Conservation (phyloP, 805 yeast species). For the Candida maltosa region DNA sequence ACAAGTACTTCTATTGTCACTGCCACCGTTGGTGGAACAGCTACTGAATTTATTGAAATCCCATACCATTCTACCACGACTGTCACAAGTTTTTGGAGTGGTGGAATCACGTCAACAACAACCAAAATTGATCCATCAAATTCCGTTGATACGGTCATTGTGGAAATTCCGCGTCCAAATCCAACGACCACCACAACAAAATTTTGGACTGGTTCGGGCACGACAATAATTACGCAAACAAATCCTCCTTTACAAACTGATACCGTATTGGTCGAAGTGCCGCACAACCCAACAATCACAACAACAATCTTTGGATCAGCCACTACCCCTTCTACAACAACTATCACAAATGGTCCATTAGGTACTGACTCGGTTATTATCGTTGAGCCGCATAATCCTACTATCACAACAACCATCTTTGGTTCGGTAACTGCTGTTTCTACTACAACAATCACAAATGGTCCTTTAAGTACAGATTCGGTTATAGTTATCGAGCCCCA, state of each 20-base stretch:
- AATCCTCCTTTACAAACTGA: constrained; percentile 9
- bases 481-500: constrained; percentile 1
- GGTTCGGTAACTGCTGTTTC: not conserved
- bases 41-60: constrained; percentile 16
- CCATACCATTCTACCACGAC: constrained; percentile 13
- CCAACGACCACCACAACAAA: constrained; percentile 10
- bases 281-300: too few species aligned
- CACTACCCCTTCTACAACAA: too few species aligned
- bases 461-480: not conserved
- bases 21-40: constrained; percentile 14
- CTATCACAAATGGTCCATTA: too few species aligned
- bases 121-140: constrained; percentile 3
- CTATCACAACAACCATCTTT: not conserved
- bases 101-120: constrained; percentile 6
- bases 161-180: constrained; percentile 10
- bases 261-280: too few species aligned
- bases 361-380: constrained; percentile 1
- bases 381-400: constrained; percentile 2
- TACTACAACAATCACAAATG: not conserved
- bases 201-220: constrained; percentile 11
- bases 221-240: constrained; percentile 9
- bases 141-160: constrained; percentile 8
- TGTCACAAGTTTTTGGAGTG: constrained; percentile 5
- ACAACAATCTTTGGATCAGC: too few species aligned
- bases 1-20: constrained; percentile 12